phyloP scores from a whole-genome alignment of 2,329 filamentous ascomycete species.

The Fusarium verticillioides region DNA sequence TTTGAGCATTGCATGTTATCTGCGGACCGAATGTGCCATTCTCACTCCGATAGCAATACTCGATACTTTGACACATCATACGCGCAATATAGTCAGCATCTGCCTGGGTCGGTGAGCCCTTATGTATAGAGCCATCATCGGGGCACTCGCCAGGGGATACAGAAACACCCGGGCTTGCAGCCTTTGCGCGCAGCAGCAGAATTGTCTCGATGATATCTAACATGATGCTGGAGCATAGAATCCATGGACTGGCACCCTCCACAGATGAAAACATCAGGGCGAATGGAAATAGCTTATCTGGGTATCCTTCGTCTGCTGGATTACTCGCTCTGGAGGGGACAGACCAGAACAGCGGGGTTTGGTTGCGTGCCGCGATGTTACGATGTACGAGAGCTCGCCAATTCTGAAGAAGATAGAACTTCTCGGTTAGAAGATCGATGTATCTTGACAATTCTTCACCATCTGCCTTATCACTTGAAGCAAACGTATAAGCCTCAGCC shows the following conservation, averaged over 20 bases:
- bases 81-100: background rate
- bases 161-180: accelerated
- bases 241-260: background rate
- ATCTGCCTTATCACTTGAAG: accelerated
- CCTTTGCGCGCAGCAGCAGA: background rate
- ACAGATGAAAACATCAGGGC: background rate
- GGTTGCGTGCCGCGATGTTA: accelerated
- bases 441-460: accelerated
- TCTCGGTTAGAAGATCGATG: background rate
- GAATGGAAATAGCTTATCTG: slow-evolving; percentile 5
- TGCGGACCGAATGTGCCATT: slow-evolving; percentile 18
- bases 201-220: slow-evolving; percentile 1
- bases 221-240: background rate
- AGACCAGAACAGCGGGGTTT: background rate
- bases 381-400: background rate
- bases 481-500: background rate
- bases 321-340: background rate
- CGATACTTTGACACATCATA: slow-evolving; percentile 3
- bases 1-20: slow-evolving; percentile 10
- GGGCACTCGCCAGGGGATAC: accelerated
- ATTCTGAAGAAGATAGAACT: background rate
- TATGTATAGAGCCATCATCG: accelerated
- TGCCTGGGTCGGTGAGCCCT: too few relatives aligned
- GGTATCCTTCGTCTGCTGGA: background rate
- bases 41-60: slow-evolving; percentile 8